Evolutionary conservation across 768 basidiomycete species (phyloP).

Genomic region (Tylopilus balloui): DNA sequence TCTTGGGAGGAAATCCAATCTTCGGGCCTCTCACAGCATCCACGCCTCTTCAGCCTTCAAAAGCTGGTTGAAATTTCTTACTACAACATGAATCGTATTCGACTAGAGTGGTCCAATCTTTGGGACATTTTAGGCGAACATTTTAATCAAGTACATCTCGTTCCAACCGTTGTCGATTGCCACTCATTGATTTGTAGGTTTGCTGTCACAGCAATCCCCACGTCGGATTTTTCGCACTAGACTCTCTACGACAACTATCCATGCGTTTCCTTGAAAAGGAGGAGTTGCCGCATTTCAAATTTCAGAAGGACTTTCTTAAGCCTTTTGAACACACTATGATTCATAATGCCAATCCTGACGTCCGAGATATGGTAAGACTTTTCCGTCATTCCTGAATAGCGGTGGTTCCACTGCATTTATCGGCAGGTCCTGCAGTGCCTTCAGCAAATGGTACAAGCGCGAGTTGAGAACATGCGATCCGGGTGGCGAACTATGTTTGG

Average conservation of each 20-base stretch:
- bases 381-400: neutral
- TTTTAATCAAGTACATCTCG: slow-evolving; percentile 78
- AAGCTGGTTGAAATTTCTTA: slow-evolving; percentile 99
- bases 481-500: slow-evolving; percentile 99
- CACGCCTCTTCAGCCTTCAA: slow-evolving; percentile 93
- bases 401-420: neutral
- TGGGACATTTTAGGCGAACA: slow-evolving; percentile 99
- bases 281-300: slow-evolving; percentile 95
- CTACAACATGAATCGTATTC: slow-evolving; percentile 98
- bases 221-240: slow-evolving; percentile 94
- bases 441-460: slow-evolving; percentile 97
- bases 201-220: slow-evolving; percentile 98
- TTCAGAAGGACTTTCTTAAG: slow-evolving; percentile 98
- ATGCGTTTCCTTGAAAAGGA: slow-evolving; percentile 99
- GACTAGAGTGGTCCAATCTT: slow-evolving; percentile 95
- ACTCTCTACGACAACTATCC: slow-evolving; percentile 92
- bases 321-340: slow-evolving; percentile 98
- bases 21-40: slow-evolving; percentile 89
- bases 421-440: slow-evolving; percentile 89
- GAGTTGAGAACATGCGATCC: slow-evolving; percentile 91
- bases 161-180: neutral
- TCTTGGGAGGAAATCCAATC: slow-evolving; percentile 99
- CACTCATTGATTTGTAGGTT: slow-evolving; percentile 50
- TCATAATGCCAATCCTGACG: slow-evolving; percentile 92
- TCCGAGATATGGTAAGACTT: slow-evolving; percentile 84